A percentile compares a stretch with the other conserved stretches of the same genome.
Conservation (phyloP, 805 yeast species). For the Myxozyma vanderwaltii region DNA sequence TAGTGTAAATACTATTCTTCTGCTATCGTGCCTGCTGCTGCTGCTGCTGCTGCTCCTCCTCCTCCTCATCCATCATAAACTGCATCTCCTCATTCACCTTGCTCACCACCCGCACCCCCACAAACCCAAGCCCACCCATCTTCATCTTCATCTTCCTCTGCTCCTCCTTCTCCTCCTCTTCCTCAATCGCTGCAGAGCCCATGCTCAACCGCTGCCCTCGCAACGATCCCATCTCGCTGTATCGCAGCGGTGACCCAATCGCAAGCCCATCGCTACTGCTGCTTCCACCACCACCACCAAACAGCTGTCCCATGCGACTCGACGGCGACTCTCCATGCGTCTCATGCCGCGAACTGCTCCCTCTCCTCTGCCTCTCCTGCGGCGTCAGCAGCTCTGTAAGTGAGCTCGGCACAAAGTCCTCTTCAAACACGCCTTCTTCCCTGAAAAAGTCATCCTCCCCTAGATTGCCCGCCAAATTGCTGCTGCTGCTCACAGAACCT, state of each 20-base stretch:
- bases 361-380: slow-evolving; percentile 71
- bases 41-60: neutral
- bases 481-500: neutral
- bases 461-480: neutral
- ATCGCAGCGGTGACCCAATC: slow-evolving; percentile 28
- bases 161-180: slow-evolving; percentile 19
- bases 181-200: slow-evolving; percentile 6
- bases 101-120: slow-evolving; percentile 5
- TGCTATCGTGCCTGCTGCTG: too few relatives aligned
- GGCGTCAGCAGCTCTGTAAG: slow-evolving; percentile 81
- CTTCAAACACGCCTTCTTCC: slow-evolving; percentile 52
- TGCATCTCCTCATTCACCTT: slow-evolving; percentile 28
- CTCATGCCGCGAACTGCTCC: slow-evolving; percentile 42
- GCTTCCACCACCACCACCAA: neutral
- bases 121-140: neutral
- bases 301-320: slow-evolving; percentile 28
- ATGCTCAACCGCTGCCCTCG: slow-evolving; percentile 6
- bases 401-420: slow-evolving; percentile 81
- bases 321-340: slow-evolving; percentile 26
- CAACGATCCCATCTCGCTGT: neutral
- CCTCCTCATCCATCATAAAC: slow-evolving; percentile 33
- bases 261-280: neutral
- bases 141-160: neutral
- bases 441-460: neutral
- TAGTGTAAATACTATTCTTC: neutral